Evolutionary conservation across 2,329 filamentous ascomycete genomes (phyloP), one percentile per base, ranked within the genome.

Genomic region (Botrytis porri): DNA sequence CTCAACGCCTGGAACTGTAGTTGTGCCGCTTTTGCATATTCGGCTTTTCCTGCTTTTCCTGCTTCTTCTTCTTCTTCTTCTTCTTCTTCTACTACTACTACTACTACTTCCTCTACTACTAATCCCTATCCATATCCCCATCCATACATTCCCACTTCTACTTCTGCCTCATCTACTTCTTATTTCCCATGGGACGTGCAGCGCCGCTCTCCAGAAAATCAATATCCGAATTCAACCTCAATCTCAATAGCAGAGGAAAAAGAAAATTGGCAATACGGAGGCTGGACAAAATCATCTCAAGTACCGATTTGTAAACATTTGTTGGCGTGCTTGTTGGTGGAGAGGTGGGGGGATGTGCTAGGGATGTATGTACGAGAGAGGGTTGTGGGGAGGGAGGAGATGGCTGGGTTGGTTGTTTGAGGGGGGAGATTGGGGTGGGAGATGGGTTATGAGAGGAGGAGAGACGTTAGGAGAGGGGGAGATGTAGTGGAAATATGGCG

Each of bases 1-100:
- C 86, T 95, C 1, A 78, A 81, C 1, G 89, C 91, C 1, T 98
- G 96, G 96, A 94, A 92, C 81, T 99, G 96, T 82, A 93, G 89
- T 1, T 99, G 96, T 83, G 92, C 94, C 5, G 90, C 90, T 1
- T 98, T 98, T 81, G 87, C 91, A 0, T 90, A 97, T 75, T 85
- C 90, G 32, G 88, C 91, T 3, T 95, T 94, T 77, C 85, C 86
- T 39, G 77, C 70, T 16, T 51, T 63, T 45, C 70, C 63, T 37
- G 43, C 72, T 14, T 39, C 14, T 3, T 43, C n/a, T 4, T 12
- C 18, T 1, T 59, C 4, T 10, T 10, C 12, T 5, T 16, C 29
- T 10, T 8, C 35, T 18, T 18, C 7, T n/a, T 10, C 51, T 7
- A 16, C 18, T 20, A 12, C 32, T 14, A 6, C n/a, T 3, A 2